These are phyloP conservation scores for Filobasidium floriforme DNA, from an alignment of 768 basidiomycete species.

Conservation along the genomic window DNA sequence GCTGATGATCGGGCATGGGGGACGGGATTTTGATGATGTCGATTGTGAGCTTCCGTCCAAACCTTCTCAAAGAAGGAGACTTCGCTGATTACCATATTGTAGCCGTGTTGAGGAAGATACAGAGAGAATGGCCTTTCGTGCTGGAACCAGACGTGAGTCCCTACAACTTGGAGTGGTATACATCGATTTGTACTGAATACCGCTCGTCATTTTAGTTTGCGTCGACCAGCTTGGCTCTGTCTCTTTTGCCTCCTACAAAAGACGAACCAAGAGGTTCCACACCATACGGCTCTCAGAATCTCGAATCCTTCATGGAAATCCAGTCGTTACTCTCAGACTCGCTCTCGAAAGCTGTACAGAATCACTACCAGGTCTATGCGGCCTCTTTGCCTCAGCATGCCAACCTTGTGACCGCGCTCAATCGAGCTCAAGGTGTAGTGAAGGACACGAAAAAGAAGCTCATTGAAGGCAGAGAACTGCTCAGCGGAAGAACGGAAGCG, in stretches of 20 bases:
- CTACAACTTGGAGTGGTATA: background rate
- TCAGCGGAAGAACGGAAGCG: slow-evolving; percentile 56
- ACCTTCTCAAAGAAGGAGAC: background rate
- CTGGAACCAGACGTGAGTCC: slow-evolving; percentile 37
- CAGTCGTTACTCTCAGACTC: slow-evolving; percentile 37
- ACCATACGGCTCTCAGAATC: slow-evolving; percentile 25
- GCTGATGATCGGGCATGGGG: slow-evolving; percentile 24
- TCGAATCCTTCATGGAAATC: slow-evolving; percentile 35
- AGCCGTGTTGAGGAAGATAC: slow-evolving; percentile 80
- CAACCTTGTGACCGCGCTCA: slow-evolving; percentile 63
- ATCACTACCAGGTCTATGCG: slow-evolving; percentile 89
- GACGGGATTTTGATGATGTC: slow-evolving; percentile 63
- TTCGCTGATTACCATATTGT: background rate
- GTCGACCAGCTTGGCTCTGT: slow-evolving; percentile 83
- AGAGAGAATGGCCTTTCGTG: slow-evolving; percentile 83
- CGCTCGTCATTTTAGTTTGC: slow-evolving; percentile 59
- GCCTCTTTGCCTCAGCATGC: slow-evolving; percentile 88
- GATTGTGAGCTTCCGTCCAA: slow-evolving; percentile 55
- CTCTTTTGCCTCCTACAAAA: slow-evolving; percentile 52
- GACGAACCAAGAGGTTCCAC: slow-evolving; percentile 10
- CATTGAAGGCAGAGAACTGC: slow-evolving; percentile 50
- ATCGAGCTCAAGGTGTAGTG: slow-evolving; percentile 66
- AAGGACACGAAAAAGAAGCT: slow-evolving; percentile 62
- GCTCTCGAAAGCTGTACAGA: slow-evolving; percentile 49
- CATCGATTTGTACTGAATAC: slow-evolving; percentile 9